These are phyloP conservation scores for Tremellales sp. DNA, from an alignment of 1,284 basidiomycete species.

Conservation along the genomic window DNA sequence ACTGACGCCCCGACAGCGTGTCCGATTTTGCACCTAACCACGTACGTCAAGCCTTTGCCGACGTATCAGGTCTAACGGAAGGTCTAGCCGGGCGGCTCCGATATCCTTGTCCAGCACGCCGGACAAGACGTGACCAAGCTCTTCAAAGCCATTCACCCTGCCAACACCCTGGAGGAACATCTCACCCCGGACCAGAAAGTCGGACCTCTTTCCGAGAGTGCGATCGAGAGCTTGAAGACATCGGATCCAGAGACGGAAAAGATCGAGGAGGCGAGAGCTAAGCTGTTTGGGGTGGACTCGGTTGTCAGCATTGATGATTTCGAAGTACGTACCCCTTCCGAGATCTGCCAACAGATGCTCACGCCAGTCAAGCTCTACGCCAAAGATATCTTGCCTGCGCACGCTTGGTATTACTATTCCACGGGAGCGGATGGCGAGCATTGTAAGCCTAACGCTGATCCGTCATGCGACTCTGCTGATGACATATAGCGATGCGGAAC, in stretches of 20 bases:
- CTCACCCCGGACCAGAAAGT: constrained; percentile 15
- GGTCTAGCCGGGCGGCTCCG: constrained; percentile 30
- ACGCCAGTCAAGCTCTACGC: constrained; percentile 54
- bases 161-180: constrained; percentile 26
- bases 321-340: constrained; percentile 29
- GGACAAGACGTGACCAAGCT: constrained; percentile 34
- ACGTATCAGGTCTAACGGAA: neutral
- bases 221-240: neutral
- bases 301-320: constrained; percentile 36
- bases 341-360: neutral
- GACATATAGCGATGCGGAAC: constrained; percentile 48
- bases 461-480: constrained; percentile 12
- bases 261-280: constrained; percentile 22
- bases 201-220: constrained; percentile 5
- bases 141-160: constrained; percentile 25
- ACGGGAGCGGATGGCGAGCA: constrained; percentile 74
- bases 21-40: constrained; percentile 23
- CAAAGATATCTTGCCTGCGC: constrained; percentile 62
- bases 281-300: constrained; percentile 32
- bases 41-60: constrained; percentile 3
- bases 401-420: constrained; percentile 72
- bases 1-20: constrained; percentile 11
- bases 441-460: constrained; percentile 52
- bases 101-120: constrained; percentile 30
- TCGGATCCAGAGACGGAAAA: constrained; percentile 13